A percentile compares a stretch with the other conserved stretches of the same genome.
Evolutionary conservation across 805 yeast genomes (phyloP).

Genomic region (Kuraishia hungarica): DNA sequence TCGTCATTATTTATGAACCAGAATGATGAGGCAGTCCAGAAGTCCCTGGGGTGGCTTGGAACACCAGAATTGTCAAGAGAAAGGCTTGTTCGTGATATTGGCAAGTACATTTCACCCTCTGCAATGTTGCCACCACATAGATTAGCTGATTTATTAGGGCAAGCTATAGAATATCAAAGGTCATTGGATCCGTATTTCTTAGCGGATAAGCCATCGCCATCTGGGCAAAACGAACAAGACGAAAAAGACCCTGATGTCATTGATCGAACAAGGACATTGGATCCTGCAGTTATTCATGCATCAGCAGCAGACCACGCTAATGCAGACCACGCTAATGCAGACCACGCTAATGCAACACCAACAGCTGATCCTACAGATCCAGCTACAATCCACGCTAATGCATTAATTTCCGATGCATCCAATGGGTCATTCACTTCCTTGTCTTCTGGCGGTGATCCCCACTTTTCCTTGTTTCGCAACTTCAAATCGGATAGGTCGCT

Average conservation of each 20-base stretch:
- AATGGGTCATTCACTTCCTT: not conserved
- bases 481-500: constrained; percentile 5
- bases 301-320: no score
- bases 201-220: not conserved
- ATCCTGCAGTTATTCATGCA: no score
- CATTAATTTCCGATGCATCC: not conserved
- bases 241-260: no score
- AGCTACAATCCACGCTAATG: not conserved
- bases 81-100: not conserved
- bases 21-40: not conserved
- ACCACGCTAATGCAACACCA: no score
- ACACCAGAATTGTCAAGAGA: not conserved
- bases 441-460: not conserved
- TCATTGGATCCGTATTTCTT: constrained; percentile 1
- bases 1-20: not conserved
- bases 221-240: not conserved
- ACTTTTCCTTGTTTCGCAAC: not conserved
- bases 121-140: constrained; percentile 1
- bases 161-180: not conserved
- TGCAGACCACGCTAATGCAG: no score
- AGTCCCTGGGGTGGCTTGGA: constrained; percentile 3
- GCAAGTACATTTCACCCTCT: not conserved
- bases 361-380: not conserved
- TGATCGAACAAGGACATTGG: not conserved
- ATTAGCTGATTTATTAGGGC: not conserved